Conservation (phyloP, 164 flowering plant species). For the Nymphaea colorata region DNA sequence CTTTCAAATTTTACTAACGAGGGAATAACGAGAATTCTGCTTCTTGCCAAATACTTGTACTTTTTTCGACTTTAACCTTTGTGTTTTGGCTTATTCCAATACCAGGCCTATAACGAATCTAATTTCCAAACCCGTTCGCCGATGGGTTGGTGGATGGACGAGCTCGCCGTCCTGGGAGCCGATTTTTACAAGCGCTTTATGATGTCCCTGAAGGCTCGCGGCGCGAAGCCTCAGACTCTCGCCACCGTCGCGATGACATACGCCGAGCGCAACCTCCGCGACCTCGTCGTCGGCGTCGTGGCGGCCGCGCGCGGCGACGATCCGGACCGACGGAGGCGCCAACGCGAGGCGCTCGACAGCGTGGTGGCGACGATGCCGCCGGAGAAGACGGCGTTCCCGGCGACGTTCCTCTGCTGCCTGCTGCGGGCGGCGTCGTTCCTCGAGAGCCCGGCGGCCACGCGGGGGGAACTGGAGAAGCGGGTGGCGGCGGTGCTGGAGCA, state of each 20-base stretch:
- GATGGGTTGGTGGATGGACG: slow-evolving; percentile 90
- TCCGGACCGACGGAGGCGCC: slow-evolving; percentile 19
- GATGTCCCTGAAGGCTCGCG: slow-evolving; percentile 48
- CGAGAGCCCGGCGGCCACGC: slow-evolving; percentile 31
- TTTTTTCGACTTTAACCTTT: too few relatives aligned
- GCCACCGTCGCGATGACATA: slow-evolving; percentile 59
- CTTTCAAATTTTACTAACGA: too few relatives aligned
- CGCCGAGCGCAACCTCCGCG: slow-evolving; percentile 53
- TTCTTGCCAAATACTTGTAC: too few relatives aligned
- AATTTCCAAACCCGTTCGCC: slow-evolving; percentile 74
- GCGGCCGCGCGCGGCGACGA: slow-evolving; percentile 4
- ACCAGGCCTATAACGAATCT: slow-evolving; percentile 67
- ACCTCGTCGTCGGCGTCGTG: slow-evolving; percentile 23
- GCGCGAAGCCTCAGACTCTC: slow-evolving; percentile 45
- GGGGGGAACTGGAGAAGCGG: slow-evolving; percentile 67
- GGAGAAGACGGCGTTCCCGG: slow-evolving; percentile 59
- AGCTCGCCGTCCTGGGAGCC: slow-evolving; percentile 47
- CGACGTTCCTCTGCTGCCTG: slow-evolving; percentile 71
- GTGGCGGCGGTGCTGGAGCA: slow-evolving; percentile 60
- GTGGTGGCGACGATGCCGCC: slow-evolving; percentile 55
- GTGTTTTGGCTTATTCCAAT: too few relatives aligned
- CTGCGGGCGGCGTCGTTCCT: slow-evolving; percentile 67
- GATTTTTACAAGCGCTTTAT: slow-evolving; percentile 36
- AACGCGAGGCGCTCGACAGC: slow-evolving; percentile 34
- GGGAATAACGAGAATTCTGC: too few relatives aligned